These are phyloP conservation scores for Elsinoe perseae DNA, from an alignment of 2,329 filamentous ascomycete genomes.

Conservation along the genomic window DNA sequence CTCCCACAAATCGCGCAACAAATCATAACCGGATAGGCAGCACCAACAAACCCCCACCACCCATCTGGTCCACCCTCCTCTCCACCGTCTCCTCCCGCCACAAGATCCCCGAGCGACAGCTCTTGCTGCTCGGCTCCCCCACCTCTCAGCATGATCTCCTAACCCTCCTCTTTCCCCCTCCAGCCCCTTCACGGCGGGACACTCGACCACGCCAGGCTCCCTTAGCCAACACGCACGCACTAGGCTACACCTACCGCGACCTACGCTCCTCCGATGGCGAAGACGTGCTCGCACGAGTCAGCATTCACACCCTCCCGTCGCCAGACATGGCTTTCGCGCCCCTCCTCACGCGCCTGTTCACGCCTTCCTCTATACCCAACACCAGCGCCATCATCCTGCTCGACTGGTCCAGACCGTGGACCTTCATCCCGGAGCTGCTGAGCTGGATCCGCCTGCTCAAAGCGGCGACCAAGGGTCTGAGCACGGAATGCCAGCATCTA, in stretches of 20 bases:
- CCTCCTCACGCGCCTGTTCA: conserved; percentile 76
- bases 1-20: neutral
- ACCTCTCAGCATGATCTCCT: conserved; percentile 81
- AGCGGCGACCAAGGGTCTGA: conserved; percentile 65
- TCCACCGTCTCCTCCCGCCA: conserved; percentile 85
- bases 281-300: conserved; percentile 84
- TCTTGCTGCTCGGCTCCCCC: conserved; percentile 76
- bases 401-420: conserved; percentile 90
- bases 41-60: neutral
- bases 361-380: conserved; percentile 72
- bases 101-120: conserved; percentile 81
- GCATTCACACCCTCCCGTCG: conserved; percentile 78
- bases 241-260: conserved; percentile 93
- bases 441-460: conserved; percentile 83
- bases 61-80: conserved; percentile 86
- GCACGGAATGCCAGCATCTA: conserved; percentile 66
- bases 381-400: conserved; percentile 72
- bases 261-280: conserved; percentile 91
- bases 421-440: conserved; percentile 80
- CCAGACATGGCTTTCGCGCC: conserved; percentile 75
- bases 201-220: conserved; percentile 41
- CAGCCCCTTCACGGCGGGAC: conserved; percentile 1
- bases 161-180: conserved; percentile 39
- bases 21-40: conserved; percentile 6
- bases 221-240: conserved; percentile 82